These are phyloP conservation scores for Arabidopsis lyrata DNA, from an alignment of 441 rosid species.

Conservation along the genomic window DNA sequence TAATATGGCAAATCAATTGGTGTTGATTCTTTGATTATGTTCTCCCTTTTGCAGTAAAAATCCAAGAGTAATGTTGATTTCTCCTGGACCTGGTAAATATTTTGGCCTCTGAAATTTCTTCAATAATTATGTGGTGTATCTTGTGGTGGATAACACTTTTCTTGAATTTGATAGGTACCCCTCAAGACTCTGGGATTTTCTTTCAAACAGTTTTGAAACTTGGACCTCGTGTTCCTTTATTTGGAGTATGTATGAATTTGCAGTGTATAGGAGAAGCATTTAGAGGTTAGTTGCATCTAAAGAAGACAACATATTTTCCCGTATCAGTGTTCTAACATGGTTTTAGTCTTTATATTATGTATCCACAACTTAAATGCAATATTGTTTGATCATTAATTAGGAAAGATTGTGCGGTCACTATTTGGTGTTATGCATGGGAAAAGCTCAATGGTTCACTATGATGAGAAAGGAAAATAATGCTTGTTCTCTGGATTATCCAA, in stretches of 20 bases:
- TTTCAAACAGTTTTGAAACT: conserved; percentile 88
- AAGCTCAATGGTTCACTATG: conserved; percentile 82
- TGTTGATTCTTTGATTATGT: conserved; percentile 8
- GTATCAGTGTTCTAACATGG: conserved; percentile 1
- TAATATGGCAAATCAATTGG: not conserved
- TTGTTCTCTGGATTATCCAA: conserved; percentile 81
- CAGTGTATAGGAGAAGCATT: conserved; percentile 99
- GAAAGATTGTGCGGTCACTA: conserved; percentile 94
- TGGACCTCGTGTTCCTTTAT: conserved; percentile 82
- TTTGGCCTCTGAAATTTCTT: not conserved
- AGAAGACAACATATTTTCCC: not conserved
- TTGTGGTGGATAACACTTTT: not conserved
- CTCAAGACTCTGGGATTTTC: conserved; percentile 95
- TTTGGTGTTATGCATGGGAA: conserved; percentile 94
- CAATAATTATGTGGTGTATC: not conserved
- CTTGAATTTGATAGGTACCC: conserved; percentile 56
- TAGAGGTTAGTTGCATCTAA: conserved; percentile 70
- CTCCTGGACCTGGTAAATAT: conserved; percentile 90
- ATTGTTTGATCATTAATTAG: conserved; percentile 50
- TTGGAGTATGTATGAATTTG: conserved; percentile 96
- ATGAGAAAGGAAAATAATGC: conserved; percentile 89
- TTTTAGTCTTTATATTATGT: conserved; percentile 1
- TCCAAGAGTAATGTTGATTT: conserved; percentile 91
- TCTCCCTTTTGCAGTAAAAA: conserved; percentile 64
- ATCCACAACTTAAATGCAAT: not conserved